Evolutionary conservation across 345 rosid species (phyloP).

Genomic region (Heritiera fomes): DNA sequence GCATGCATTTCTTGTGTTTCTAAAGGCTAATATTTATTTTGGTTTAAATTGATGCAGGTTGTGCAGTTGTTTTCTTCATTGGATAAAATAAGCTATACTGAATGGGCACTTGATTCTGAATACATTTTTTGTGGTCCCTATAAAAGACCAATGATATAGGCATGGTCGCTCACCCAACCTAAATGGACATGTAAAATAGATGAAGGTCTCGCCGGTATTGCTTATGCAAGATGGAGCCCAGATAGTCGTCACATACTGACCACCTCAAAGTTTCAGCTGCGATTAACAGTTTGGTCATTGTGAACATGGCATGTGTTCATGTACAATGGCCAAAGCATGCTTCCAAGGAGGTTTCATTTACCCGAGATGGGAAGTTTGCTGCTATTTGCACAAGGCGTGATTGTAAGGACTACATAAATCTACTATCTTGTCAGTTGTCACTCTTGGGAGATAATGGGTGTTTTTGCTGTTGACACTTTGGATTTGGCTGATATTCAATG

Average conservation of each 20-base stretch:
- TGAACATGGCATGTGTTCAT: constrained; percentile 96
- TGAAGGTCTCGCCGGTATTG: constrained; percentile 94
- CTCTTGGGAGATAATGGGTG: constrained; percentile 96
- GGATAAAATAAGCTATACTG: constrained; percentile 93
- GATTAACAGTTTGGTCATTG: constrained; percentile 89
- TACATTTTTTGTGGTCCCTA: constrained; percentile 91
- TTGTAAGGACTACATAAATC: constrained; percentile 87
- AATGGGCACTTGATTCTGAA: constrained; percentile 96
- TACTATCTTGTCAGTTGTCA: constrained; percentile 87
- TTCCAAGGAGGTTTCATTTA: constrained; percentile 80
- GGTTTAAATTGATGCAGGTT: constrained; percentile 58
- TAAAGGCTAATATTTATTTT: neutral
- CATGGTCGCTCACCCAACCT: constrained; percentile 87
- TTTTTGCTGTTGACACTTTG: constrained; percentile 76
- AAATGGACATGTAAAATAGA: constrained; percentile 99
- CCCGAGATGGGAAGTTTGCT: constrained; percentile 85
- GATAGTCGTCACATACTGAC: constrained; percentile 97
- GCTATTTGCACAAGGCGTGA: constrained; percentile 90
- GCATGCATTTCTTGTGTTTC: neutral
- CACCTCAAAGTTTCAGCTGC: constrained; percentile 83
- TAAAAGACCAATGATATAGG: constrained; percentile 91
- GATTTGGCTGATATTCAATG: constrained; percentile 94
- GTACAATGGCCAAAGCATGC: constrained; percentile 96
- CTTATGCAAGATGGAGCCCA: constrained; percentile 98
- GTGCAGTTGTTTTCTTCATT: constrained; percentile 94